Conservation (phyloP, 306 rosid genomes). For the Prinsepia uniflora region DNA sequence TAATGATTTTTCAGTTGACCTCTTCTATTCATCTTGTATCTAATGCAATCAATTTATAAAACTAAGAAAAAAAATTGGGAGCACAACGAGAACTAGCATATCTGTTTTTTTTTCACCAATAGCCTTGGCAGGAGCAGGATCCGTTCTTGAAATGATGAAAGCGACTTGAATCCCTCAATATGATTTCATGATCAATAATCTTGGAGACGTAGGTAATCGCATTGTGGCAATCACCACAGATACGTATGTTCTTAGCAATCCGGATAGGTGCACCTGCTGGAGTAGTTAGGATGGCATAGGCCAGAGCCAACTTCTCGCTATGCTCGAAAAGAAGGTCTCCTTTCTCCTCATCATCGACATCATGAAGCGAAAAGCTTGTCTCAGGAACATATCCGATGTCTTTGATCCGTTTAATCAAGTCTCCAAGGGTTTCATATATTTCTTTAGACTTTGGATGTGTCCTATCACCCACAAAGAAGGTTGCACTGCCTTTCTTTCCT, state of each 20-base stretch:
- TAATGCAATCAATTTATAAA: neutral
- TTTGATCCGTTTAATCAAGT: slow-evolving; percentile 64
- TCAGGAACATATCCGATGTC: slow-evolving; percentile 76
- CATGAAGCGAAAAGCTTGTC: slow-evolving; percentile 77
- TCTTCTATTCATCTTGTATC: neutral
- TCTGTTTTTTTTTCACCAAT: slow-evolving; percentile 47
- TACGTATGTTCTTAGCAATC: slow-evolving; percentile 68
- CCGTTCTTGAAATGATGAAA: slow-evolving; percentile 90
- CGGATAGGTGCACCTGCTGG: slow-evolving; percentile 48
- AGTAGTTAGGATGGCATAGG: slow-evolving; percentile 59
- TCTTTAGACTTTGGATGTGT: slow-evolving; percentile 52
- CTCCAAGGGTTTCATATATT: slow-evolving; percentile 51
- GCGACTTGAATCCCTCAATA: slow-evolving; percentile 79
- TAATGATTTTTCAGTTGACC: neutral
- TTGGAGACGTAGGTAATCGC: slow-evolving; percentile 69
- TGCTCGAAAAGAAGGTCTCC: slow-evolving; percentile 73
- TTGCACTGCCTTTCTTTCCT: slow-evolving; percentile 55
- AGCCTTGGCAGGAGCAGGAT: slow-evolving; percentile 72
- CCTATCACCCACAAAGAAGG: slow-evolving; percentile 77
- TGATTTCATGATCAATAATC: slow-evolving; percentile 68
- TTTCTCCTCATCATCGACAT: slow-evolving; percentile 87
- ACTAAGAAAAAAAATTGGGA: neutral
- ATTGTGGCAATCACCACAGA: slow-evolving; percentile 79
- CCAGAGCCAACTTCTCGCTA: slow-evolving; percentile 93
- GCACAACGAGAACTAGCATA: neutral